Conservation (phyloP, 441 rosid species). For the Pelargonium citronellum region DNA sequence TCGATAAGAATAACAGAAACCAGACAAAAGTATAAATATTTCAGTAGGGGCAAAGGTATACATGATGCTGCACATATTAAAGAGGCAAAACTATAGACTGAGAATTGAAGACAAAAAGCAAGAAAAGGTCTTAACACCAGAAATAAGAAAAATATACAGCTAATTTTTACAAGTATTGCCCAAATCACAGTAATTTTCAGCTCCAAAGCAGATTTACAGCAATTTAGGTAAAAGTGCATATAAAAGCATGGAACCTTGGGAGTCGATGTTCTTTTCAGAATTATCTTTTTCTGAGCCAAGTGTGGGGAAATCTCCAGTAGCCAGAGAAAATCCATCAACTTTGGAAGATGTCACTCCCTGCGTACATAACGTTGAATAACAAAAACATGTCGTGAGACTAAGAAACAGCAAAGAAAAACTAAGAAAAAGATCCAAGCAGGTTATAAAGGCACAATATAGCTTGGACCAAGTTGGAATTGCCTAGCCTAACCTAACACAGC, state of each 20-base stretch:
- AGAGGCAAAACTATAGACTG: neutral
- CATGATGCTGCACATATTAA: neutral
- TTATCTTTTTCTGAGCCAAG: conserved; percentile 77
- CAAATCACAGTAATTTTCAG: neutral
- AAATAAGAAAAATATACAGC: neutral
- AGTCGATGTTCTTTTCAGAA: conserved; percentile 43
- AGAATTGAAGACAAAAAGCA: neutral
- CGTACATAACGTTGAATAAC: conserved; percentile 22
- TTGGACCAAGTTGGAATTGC: neutral
- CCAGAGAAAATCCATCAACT: conserved; percentile 72
- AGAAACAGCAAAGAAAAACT: conserved; percentile 4
- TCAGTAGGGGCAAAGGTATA: neutral
- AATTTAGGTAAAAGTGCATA: neutral
- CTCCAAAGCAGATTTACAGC: neutral
- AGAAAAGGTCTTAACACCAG: neutral
- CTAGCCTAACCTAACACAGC: neutral
- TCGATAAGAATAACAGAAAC: neutral
- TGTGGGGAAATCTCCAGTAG: conserved; percentile 91
- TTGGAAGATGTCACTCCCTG: conserved; percentile 62
- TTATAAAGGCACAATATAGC: neutral
- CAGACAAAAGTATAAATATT: neutral
- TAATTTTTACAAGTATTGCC: neutral
- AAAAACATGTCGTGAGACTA: conserved; percentile 17
- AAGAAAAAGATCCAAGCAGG: neutral
- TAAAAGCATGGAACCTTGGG: conserved; percentile 50